Evolutionary conservation across 2,329 filamentous ascomycete genomes (phyloP).

Genomic region (Thermochaetoides dissita): DNA sequence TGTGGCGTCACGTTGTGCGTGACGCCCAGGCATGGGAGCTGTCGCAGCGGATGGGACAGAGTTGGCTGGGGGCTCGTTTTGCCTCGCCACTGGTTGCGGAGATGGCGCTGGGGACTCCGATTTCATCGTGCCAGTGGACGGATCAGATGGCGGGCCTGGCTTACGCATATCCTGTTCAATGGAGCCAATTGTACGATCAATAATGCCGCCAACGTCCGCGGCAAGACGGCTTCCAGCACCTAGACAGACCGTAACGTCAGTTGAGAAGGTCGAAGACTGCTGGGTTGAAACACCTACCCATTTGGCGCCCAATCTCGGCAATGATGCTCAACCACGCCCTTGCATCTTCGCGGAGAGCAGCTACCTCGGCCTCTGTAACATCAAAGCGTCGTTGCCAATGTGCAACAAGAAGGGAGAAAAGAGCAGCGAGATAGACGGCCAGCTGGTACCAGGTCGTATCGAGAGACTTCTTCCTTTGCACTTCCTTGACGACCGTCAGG

Average conservation of each 20-base stretch:
- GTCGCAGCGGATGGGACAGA: background rate
- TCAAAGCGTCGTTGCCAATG: constrained; percentile 53
- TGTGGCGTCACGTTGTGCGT: constrained; percentile 5
- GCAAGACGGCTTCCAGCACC: constrained; percentile 31
- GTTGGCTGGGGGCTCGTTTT: constrained; percentile 4
- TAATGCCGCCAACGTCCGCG: constrained; percentile 32
- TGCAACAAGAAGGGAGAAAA: constrained; percentile 58
- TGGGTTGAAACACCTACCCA: constrained; percentile 37
- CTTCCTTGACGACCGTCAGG: constrained; percentile 42
- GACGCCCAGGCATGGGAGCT: background rate
- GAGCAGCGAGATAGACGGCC: constrained; percentile 57
- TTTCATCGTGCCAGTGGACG: constrained; percentile 1
- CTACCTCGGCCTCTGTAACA: constrained; percentile 43
- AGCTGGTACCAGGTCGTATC: constrained; percentile 69
- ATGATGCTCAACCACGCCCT: constrained; percentile 54
- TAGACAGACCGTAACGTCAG: constrained; percentile 12
- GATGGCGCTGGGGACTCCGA: constrained; percentile 9
- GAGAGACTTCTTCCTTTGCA: constrained; percentile 51
- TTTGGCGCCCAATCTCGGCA: constrained; percentile 48
- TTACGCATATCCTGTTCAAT: constrained; percentile 37
- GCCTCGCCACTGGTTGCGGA: constrained; percentile 2
- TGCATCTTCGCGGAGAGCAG: constrained; percentile 52
- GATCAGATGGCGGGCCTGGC: constrained; percentile 9
- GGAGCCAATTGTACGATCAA: constrained; percentile 36
- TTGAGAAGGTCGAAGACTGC: too few relatives aligned